Percentiles rank a stretch among this genome's conserved stretches.
These are phyloP conservation scores for Coemansia sp. DNA, from an alignment of 192 early-diverging fungal species.

Conservation along the genomic window DNA sequence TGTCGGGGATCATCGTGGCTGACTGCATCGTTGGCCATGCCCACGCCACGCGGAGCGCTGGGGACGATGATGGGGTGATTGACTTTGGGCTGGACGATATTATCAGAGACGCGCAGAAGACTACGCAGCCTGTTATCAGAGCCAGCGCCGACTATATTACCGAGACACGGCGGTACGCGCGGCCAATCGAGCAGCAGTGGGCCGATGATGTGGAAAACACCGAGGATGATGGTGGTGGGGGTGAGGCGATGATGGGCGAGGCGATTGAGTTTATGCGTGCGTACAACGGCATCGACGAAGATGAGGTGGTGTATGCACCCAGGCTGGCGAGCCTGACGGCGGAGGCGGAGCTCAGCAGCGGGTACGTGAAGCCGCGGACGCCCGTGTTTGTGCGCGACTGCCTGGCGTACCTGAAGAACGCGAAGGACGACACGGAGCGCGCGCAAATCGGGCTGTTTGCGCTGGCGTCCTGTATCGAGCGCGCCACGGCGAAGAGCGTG, in stretches of 20 bases:
- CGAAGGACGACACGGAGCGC: conserved; percentile 10
- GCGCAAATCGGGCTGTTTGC: conserved; percentile 33
- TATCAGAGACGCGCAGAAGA: conserved; percentile 22
- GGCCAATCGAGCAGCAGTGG: conserved; percentile 23
- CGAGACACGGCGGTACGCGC: conserved; percentile 20
- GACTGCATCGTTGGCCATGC: conserved; percentile 13
- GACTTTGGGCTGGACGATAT: conserved; percentile 51
- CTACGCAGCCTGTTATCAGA: background rate
- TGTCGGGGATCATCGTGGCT: conserved; percentile 43
- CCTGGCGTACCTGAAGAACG: conserved; percentile 29
- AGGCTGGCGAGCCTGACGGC: conserved; percentile 23
- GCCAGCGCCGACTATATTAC: conserved; percentile 41
- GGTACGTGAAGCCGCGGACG: conserved; percentile 37
- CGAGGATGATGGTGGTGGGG: background rate
- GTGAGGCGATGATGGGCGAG: conserved; percentile 4
- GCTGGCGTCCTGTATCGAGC: conserved; percentile 23
- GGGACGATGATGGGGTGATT: background rate
- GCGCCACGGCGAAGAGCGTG: conserved; percentile 20
- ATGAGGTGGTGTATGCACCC: conserved; percentile 22
- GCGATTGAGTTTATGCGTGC: conserved; percentile 14
- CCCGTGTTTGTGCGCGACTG: conserved; percentile 46
- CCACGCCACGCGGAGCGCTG: background rate
- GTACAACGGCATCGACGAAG: conserved; percentile 7
- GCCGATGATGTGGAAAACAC: background rate
- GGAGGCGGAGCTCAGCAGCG: conserved; percentile 17